phyloP scores from a whole-genome alignment of 2,329 filamentous ascomycete species.

The Talaromyces sp. region DNA sequence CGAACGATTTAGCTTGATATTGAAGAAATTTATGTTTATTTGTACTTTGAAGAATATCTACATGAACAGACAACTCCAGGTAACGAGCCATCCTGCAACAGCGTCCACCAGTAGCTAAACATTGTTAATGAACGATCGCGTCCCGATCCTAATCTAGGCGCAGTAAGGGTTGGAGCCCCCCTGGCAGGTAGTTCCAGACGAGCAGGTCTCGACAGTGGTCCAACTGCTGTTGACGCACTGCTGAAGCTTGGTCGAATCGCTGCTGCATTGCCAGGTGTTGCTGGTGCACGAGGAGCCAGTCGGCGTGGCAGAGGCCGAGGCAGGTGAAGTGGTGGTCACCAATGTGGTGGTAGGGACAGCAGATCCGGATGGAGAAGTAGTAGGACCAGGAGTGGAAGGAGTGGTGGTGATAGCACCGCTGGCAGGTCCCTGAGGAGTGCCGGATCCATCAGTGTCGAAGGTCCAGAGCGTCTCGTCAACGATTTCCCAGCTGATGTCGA shows the following conservation, averaged over 20 bases:
- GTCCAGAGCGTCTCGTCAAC: slow-evolving; percentile 9
- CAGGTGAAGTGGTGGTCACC: neutral
- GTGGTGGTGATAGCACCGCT: neutral
- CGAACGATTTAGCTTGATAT: neutral
- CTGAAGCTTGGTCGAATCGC: neutral
- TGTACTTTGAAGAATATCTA: neutral
- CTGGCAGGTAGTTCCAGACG: slow-evolving; percentile 3
- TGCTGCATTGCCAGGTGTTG: slow-evolving; percentile 6
- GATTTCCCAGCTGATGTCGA: slow-evolving; percentile 10
- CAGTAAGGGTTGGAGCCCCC: slow-evolving; percentile 5
- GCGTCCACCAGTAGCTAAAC: neutral
- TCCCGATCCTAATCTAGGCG: neutral
- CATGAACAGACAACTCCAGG: neutral
- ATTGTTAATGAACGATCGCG: neutral
- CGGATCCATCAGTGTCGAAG: slow-evolving; percentile 5
- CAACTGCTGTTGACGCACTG: slow-evolving; percentile 4
- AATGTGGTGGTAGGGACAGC: neutral
- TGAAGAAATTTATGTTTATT: no score
- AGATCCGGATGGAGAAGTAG: neutral
- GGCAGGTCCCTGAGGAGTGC: slow-evolving; percentile 4
- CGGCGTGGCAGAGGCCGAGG: neutral
- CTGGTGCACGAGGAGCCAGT: neutral
- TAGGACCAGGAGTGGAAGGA: neutral
- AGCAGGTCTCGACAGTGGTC: neutral
- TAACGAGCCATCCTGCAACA: neutral